Evolutionary conservation across 164 flowering plant genomes (phyloP), one percentile per base, ranked within the genome.

Genomic region (Macadamia integrifolia): DNA sequence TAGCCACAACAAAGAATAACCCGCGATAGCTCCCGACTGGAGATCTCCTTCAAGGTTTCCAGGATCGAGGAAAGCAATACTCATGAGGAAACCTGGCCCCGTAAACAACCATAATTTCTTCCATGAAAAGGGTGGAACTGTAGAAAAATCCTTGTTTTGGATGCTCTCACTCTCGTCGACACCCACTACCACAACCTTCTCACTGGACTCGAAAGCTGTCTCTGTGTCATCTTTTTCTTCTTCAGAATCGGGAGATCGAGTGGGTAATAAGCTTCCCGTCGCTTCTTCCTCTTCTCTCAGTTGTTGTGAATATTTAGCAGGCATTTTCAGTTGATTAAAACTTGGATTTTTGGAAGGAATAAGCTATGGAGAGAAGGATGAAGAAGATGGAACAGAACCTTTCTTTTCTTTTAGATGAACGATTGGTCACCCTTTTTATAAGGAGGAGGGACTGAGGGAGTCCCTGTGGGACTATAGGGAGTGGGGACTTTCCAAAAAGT

Each of bases 1-100:
- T 61, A 89, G 78, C 95, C 95, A 89, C 48, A 89, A 66, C 55
- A 89, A 68, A 23, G 90, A 85, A 75, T 89, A 86, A 9, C 95
- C 95, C 0, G 95, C 95, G 14, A 86, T 78, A 6, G 92, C 95
- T 1, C 95, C 95, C 3, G 92, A 66, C 75, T 89, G 95, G 11
- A 89, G 88, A 76, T 89, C 90, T 7, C 89, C 92, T 67, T 89
- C 95, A 68, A 89, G 65, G 59, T 89, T 89, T 9, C 95, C 95
- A 7, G 95, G 95, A 73, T 87, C 95, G 32, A 89, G 78, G 46
- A 89, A 89, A 2, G 92, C 95, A 11, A 89, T 89, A 69, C 89
- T 83, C 92, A 87, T 87, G 49, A 89, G 40, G 58, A 89, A 86
- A 7, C 95, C 95, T 0, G 92, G 95, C 0, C 95, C 95, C 0